Evolutionary conservation across 179 eudicot genomes (phyloP), one percentile per base, ranked within the genome.

Genomic region (Heliamphora pulchella): DNA sequence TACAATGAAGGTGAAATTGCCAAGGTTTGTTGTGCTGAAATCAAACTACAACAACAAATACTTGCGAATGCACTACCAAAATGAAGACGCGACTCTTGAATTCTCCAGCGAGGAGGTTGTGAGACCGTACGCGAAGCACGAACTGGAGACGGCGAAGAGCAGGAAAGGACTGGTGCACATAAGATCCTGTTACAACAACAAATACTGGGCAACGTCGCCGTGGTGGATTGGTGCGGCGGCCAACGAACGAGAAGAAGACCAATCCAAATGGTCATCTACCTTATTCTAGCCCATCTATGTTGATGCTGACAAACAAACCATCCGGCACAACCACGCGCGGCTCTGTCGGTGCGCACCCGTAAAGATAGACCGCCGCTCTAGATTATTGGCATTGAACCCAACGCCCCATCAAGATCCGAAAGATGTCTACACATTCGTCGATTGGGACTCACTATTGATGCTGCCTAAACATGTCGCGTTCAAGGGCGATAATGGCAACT

Each of bases 241-340:
- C 31, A 61, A 64, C 46, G 48, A 64, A 65, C 48, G 61, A 20
- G 43, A 63, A 10, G 80, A 77, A 77, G 72, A 77, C 80, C 71
- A 47, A 48, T 64, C 48, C 58, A 50, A 64, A n/a, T 43, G 48
- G 72, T 64, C 80, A 4, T 77, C 62, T 7, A 77, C 80, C 2
- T 31, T 77, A 72, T 77, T 77, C 59, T 1, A 77, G 80, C 71
- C 72, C 3, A 5, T 74, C 8, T 68, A 9, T 13, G 4, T 68
- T 2, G 44, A 68, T 2, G 13, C 14, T 65, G 6, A 17, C 7
- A 17, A 14, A 8, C 2, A 5, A 47, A 74, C 47, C 7, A 1
- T 54, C 13, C 77, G 18, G 13, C 54, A 54, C 13, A 18, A 18
- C 63, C 77, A 74, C 41, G 63, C 31, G 17, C 77, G 54, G 44